Base-by-base conservation (phyloP, 179 eudicot genomes). In the Silene coronaria region DNA sequence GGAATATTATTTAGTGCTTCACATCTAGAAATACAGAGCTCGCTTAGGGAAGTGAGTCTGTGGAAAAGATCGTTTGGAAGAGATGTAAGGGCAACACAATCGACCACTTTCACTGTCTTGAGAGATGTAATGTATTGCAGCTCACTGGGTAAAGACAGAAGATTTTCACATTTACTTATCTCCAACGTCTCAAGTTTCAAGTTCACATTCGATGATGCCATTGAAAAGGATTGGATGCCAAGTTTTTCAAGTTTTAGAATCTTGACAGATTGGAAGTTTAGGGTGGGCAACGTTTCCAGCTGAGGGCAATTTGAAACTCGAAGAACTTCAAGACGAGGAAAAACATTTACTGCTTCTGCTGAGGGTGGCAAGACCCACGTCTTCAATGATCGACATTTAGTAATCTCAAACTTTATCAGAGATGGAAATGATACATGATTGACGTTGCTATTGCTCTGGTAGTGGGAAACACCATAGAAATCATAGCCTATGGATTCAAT, bases 261-360 rank as follows among this genome's bases (percentile, higher is more conserved):
- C 53, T 5, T 38, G 8, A 70, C 7, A 14, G 74, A 76, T 26
- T 27, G 7, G 28, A 59, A 19, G 12, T 59, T 21, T 28, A 57
- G 19, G 17, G 19, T 11, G 0, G 75, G 79, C 48, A 70, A n/a
- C 11, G 46, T 12, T n/a, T 59, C 51, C 57, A 76, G 7, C 22
- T 5, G 1, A n/a, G 61, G 34, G 9, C 73, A 70, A 3, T 24
- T 0, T 21, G 10, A 16, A 10, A 70, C 38, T 24, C 30, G 16
- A 3, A 77, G 53, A 46, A 22, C 34, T 16, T 77, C 79, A 19
- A 69, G 70, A 66, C 51, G 23, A 45, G 79, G 75, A 45, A 76
- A 76, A 16, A 60, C 66, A 6, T 10, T 69, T 76, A 26, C 10
- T 5, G 3, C 34, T 12, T 45, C 21, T 21, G 10, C 32, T 16